Conservation (phyloP, 2,329 filamentous ascomycete genomes). For the Alternaria consortialis region DNA sequence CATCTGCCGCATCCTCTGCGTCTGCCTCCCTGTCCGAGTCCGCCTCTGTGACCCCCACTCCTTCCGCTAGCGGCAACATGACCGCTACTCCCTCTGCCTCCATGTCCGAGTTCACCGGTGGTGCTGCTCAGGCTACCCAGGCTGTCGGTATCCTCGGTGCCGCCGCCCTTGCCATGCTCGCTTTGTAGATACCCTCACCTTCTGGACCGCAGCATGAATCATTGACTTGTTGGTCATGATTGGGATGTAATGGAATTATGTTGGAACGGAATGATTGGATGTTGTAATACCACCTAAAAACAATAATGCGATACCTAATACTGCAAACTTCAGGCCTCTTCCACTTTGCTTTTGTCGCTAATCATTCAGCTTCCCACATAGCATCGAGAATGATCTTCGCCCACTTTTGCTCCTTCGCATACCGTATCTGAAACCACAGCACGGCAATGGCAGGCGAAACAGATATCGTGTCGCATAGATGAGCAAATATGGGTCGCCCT, state of each 20-base stretch:
- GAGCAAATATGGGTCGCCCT: background rate
- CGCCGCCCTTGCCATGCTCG: slow-evolving; percentile 47
- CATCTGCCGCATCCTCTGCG: slow-evolving; percentile 18
- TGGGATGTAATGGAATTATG: slow-evolving; percentile 5
- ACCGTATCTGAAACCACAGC: background rate
- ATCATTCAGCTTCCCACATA: background rate
- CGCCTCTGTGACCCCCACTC: slow-evolving; percentile 12
- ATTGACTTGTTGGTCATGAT: background rate
- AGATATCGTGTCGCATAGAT: background rate
- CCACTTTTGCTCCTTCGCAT: background rate
- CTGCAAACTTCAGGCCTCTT: background rate
- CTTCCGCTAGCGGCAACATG: slow-evolving; percentile 10
- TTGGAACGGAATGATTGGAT: background rate
- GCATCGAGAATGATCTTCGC: background rate
- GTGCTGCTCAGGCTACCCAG: slow-evolving; percentile 44
- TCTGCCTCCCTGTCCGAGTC: slow-evolving; percentile 20
- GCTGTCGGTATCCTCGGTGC: slow-evolving; percentile 47
- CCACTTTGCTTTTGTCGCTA: too few relatives aligned
- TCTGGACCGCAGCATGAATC: background rate
- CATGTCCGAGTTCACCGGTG: slow-evolving; percentile 45
- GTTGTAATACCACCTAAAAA: background rate
- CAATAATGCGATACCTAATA: background rate
- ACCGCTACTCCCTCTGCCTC: slow-evolving; percentile 16
- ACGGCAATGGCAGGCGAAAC: background rate
- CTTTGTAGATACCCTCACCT: slow-evolving; percentile 39